These are phyloP conservation scores for Anisodus tanguticus DNA, from an alignment of 257 asterid genomes.

Conservation along the genomic window DNA sequence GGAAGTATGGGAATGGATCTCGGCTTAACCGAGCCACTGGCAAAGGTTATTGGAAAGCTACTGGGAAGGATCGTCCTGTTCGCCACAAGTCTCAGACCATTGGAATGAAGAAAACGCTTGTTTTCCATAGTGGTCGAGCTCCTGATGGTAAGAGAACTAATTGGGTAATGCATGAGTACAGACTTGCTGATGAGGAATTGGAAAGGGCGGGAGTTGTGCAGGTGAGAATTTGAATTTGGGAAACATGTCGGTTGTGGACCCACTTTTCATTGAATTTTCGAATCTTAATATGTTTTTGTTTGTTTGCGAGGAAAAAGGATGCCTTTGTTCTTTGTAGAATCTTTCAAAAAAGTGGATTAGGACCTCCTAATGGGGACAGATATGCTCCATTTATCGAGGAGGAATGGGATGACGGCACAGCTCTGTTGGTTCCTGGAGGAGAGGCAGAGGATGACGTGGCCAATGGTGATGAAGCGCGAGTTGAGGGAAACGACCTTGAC, in stretches of 20 bases:
- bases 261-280: constrained; percentile 28
- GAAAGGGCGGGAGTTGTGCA: constrained; percentile 77
- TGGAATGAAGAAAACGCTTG: constrained; percentile 94
- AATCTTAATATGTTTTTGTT: constrained; percentile 46
- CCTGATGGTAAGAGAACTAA: constrained; percentile 95
- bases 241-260: background rate
- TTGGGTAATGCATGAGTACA: constrained; percentile 98
- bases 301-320: constrained; percentile 69
- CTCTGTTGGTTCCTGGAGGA: constrained; percentile 65
- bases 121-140: constrained; percentile 91
- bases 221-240: constrained; percentile 46
- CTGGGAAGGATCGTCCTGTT: constrained; percentile 86
- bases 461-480: constrained; percentile 72
- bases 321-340: constrained; percentile 94
- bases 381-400: constrained; percentile 96
- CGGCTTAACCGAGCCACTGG: constrained; percentile 95
- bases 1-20: constrained; percentile 92
- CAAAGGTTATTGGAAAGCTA: constrained; percentile 93
- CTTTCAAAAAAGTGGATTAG: constrained; percentile 93
- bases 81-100: constrained; percentile 65
- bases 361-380: constrained; percentile 94
- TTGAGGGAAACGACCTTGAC: constrained; percentile 52
- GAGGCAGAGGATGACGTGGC: constrained; percentile 74
- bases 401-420: constrained; percentile 84
- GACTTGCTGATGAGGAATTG: constrained; percentile 78